Evolutionary conservation across 495 filamentous ascomycete genomes (phyloP).

Genomic region (Podospora pseudoanserina): DNA sequence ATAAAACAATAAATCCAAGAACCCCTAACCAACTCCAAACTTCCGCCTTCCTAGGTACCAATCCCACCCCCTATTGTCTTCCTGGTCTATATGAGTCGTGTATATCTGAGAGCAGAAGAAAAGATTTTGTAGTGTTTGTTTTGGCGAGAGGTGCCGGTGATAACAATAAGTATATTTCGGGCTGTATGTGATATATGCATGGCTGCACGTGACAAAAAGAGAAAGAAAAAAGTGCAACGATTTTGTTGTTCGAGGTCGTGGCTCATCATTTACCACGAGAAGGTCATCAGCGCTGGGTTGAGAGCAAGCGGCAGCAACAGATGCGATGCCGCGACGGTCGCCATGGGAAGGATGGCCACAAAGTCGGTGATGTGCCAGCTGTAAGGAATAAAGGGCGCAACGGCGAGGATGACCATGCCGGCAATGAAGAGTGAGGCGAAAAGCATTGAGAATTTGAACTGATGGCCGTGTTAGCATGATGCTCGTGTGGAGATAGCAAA

Average conservation of each 20-base stretch:
- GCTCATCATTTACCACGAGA: slow-evolving; percentile 58
- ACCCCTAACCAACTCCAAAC: neutral
- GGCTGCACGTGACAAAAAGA: neutral
- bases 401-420: slow-evolving; percentile 66
- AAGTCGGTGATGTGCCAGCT: slow-evolving; percentile 71
- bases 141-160: neutral
- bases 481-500: neutral
- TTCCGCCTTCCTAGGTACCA: neutral
- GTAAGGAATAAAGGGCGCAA: slow-evolving; percentile 58
- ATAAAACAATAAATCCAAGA: neutral
- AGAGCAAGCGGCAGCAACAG: slow-evolving; percentile 67
- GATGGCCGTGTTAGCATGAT: neutral
- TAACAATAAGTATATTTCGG: neutral
- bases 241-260: neutral
- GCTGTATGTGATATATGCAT: neutral
- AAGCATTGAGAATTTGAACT: slow-evolving; percentile 72
- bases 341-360: slow-evolving; percentile 77
- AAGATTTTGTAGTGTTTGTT: neutral
- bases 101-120: neutral
- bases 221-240: neutral
- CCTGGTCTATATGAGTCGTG: neutral
- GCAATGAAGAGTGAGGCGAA: slow-evolving; percentile 60
- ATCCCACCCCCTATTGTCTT: neutral
- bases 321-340: slow-evolving; percentile 65
- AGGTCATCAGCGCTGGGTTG: slow-evolving; percentile 78